Evolutionary conservation across 805 yeast genomes (phyloP).

Genomic region (Candida dajiaensis): DNA sequence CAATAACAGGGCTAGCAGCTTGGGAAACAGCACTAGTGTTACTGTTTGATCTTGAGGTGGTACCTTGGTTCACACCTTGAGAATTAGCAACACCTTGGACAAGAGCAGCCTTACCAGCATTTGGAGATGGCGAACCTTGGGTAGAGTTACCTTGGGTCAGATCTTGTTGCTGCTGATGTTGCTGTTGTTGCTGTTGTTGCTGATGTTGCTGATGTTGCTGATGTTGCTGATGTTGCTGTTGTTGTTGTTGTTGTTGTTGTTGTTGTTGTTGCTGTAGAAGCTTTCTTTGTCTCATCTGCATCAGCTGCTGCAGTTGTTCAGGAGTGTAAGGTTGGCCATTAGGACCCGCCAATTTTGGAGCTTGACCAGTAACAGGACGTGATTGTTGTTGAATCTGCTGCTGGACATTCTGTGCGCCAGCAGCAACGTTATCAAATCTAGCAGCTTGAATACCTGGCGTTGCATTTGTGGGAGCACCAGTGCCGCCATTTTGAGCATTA

Average conservation of each 20-base stretch:
- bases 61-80: background rate
- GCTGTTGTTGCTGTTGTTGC: conserved; percentile 11
- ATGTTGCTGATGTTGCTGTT: conserved; percentile 4
- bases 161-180: conserved; percentile 9
- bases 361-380: conserved; percentile 1
- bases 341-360: conserved; percentile 24
- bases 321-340: conserved; percentile 53
- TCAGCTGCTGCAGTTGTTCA: conserved; percentile 54
- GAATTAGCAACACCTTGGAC: background rate
- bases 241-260: conserved; percentile 12
- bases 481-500: background rate
- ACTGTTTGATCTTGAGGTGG: conserved; percentile 17
- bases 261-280: conserved; percentile 10
- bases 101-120: conserved; percentile 6
- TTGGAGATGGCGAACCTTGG: conserved; percentile 12
- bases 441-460: conserved; percentile 1
- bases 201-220: conserved; percentile 3
- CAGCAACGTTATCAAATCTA: background rate
- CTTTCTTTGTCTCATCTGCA: conserved; percentile 33
- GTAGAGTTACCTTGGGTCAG: conserved; percentile 1
- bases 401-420: conserved; percentile 5
- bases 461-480: background rate
- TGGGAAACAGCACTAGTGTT: conserved; percentile 13
- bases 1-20: conserved; percentile 8
- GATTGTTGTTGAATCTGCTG: conserved; percentile 1